Percentiles rank a stretch among this genome's conserved stretches.
Evolutionary conservation across 768 basidiomycete genomes (phyloP).

Genomic region (Mycena polygramma): DNA sequence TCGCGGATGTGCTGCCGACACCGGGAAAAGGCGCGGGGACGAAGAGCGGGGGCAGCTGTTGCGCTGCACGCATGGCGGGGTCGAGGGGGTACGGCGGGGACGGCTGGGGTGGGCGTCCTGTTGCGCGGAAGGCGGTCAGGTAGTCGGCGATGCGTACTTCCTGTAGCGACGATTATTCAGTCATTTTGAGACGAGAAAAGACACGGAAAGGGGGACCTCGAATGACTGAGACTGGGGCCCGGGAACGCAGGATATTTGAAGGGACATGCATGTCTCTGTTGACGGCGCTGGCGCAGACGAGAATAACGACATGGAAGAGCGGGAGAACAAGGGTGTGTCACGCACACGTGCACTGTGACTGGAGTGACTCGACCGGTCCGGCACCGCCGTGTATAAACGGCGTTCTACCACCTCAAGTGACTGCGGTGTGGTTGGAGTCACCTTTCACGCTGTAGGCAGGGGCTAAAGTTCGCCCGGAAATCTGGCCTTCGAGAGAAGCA

Average conservation of each 20-base stretch:
- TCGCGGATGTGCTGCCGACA: background rate
- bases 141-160: constrained; percentile 56
- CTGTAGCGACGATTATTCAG: constrained; percentile 37
- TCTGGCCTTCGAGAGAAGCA: no score
- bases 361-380: no score
- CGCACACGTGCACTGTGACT: no score
- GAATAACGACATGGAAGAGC: no score
- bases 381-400: no score
- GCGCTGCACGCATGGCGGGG: constrained; percentile 47
- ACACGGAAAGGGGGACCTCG: constrained; percentile 16
- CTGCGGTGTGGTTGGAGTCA: no score
- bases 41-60: constrained; percentile 56
- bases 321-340: no score
- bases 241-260: background rate
- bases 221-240: constrained; percentile 33
- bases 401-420: no score
- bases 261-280: constrained; percentile 29
- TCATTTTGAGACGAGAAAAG: background rate
- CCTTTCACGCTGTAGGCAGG: no score
- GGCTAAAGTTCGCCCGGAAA: no score
- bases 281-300: background rate
- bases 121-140: constrained; percentile 48
- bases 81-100: constrained; percentile 52
- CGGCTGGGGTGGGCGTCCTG: constrained; percentile 51
- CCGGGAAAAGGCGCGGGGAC: constrained; percentile 43